phyloP scores from a whole-genome alignment of 306 rosid genomes.

The Casuarina glauca region DNA sequence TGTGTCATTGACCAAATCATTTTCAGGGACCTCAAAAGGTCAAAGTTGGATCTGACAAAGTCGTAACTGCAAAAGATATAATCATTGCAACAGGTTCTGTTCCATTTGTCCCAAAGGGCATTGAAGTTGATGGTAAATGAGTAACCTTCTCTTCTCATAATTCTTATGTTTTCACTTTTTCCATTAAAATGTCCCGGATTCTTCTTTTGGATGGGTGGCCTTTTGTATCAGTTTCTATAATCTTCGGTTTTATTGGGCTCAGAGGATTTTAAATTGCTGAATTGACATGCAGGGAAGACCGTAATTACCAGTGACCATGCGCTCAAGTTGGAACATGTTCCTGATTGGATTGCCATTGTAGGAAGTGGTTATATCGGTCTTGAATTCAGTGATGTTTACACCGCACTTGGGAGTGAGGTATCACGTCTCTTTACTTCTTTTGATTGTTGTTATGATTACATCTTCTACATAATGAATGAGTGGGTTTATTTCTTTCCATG shows the following conservation, averaged over 20 bases:
- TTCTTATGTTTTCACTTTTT: constrained; percentile 23
- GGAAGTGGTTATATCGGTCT: constrained; percentile 99
- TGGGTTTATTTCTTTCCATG: background rate
- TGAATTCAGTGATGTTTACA: constrained; percentile 97
- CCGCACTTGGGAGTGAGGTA: constrained; percentile 99
- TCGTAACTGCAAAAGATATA: constrained; percentile 80
- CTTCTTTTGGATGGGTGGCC: constrained; percentile 8
- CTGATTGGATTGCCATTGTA: constrained; percentile 96
- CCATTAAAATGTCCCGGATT: constrained; percentile 1
- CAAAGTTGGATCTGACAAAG: constrained; percentile 74
- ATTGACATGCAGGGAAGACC: constrained; percentile 74
- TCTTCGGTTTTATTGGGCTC: constrained; percentile 10
- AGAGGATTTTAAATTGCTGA: constrained; percentile 20
- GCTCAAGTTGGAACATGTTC: constrained; percentile 91
- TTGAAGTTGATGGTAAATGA: constrained; percentile 87
- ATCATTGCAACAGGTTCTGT: constrained; percentile 97
- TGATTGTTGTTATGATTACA: background rate
- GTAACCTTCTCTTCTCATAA: constrained; percentile 22
- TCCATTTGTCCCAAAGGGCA: constrained; percentile 97
- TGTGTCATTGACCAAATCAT: constrained; percentile 22
- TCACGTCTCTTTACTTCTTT: constrained; percentile 22
- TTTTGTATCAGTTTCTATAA: constrained; percentile 16
- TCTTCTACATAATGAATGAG: background rate
- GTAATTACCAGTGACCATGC: constrained; percentile 99
- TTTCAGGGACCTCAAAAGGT: constrained; percentile 89